Base-by-base conservation (phyloP, 2,329 filamentous ascomycete genomes). In the Arthroderma sp. region DNA sequence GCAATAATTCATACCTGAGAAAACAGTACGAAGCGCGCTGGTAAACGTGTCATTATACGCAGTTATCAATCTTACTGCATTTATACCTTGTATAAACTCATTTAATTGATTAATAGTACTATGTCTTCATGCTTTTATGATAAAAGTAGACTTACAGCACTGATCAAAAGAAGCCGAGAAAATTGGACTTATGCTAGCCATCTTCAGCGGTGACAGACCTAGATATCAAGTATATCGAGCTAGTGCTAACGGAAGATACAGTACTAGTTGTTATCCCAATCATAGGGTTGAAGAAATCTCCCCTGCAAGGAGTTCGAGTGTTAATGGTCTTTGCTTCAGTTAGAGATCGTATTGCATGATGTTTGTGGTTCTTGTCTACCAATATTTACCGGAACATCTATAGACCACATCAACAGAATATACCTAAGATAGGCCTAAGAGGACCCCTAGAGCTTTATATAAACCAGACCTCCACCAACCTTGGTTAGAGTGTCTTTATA, bases 371-470 rank as follows among this genome's bases (percentile, higher is more conserved):
- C 22, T 8, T 38, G 39, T 42, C 10, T 7, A n/a, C 15, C 5
- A 27, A 28, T 7, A 31, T 46, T 47, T 47, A 52, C 52, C 50
- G 54, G 53, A 10, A 54, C 45, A 9, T 48, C 53, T 7, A 55
- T 37, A 9, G 50, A 52, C 54, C 54, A 56, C 5, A 55, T 56
- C 53, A 9, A 53, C 50, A 8, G 41, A 40, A 36, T 7, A 42
- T 22, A 38, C 43, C 53, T 50, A 55, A 5, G 53, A 49, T 32
- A 54, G 31, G 8, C 45, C 39, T 9, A 22, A 28, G 6, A 55
- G 29, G 3, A 55, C 40, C 38, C 55, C 53, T 15, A 53, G 53
- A 7, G 53, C 53, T 27, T 53, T 45, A 44, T 56, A 50, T 6
- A 42, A 29, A 42, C 15, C 15, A 22, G n/a, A 22, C 15, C 15